A percentile compares a stretch with the other conserved stretches of the same genome.
phyloP scores from a whole-genome alignment of 2,329 filamentous ascomycete species.

The Capronia coronata region DNA sequence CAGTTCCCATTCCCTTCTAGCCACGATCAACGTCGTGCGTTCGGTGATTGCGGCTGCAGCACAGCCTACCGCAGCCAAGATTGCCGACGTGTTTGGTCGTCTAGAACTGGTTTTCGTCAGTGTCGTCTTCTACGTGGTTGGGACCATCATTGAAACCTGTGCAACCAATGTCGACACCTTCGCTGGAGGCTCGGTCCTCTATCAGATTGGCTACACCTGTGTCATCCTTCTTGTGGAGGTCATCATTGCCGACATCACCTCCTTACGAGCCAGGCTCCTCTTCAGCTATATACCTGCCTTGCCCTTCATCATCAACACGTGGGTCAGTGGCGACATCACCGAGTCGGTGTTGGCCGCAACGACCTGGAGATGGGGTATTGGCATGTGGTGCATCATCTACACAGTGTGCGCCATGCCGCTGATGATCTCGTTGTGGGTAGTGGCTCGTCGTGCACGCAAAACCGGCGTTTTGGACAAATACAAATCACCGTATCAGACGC shows the following conservation, averaged over 20 bases:
- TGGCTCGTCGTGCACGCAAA: slow-evolving; percentile 48
- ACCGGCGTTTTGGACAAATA: slow-evolving; percentile 44
- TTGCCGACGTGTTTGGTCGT: slow-evolving; percentile 58
- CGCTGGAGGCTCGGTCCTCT: slow-evolving; percentile 53
- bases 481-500: slow-evolving; percentile 40
- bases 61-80: slow-evolving; percentile 53
- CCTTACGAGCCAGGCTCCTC: slow-evolving; percentile 55
- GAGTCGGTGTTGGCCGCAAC: slow-evolving; percentile 45
- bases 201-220: slow-evolving; percentile 59
- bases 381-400: slow-evolving; percentile 59
- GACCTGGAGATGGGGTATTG: slow-evolving; percentile 57
- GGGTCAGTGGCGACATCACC: slow-evolving; percentile 56
- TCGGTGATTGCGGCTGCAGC: slow-evolving; percentile 55
- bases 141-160: slow-evolving; percentile 52
- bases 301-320: slow-evolving; percentile 57
- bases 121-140: slow-evolving; percentile 51
- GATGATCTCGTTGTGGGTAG: slow-evolving; percentile 46
- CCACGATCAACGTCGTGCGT: slow-evolving; percentile 54
- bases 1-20: slow-evolving; percentile 49
- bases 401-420: slow-evolving; percentile 52
- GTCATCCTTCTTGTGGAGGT: slow-evolving; percentile 58
- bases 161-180: slow-evolving; percentile 48
- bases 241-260: slow-evolving; percentile 58
- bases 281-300: slow-evolving; percentile 59
- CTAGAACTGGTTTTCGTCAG: slow-evolving; percentile 53